Conservation (phyloP, 2,329 filamentous ascomycete species). For the Aphanocladium album region DNA sequence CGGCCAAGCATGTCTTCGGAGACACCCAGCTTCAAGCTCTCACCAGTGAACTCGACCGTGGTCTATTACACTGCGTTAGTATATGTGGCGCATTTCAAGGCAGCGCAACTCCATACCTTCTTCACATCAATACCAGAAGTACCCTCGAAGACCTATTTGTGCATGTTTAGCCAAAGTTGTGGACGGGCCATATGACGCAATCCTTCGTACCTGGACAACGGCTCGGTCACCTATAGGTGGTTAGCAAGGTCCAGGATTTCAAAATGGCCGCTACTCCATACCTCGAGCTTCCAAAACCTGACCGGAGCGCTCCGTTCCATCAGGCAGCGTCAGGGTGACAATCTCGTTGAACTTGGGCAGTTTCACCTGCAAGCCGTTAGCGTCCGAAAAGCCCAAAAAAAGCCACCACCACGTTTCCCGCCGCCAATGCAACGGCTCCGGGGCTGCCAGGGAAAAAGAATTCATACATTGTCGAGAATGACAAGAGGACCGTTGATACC, state of each 20-base stretch:
- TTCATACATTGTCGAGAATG: conserved; percentile 83
- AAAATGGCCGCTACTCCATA: conserved; percentile 36
- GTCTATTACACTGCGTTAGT: conserved; percentile 53
- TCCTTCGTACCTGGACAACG: conserved; percentile 74
- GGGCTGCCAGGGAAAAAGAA: not conserved
- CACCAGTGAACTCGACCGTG: conserved; percentile 93
- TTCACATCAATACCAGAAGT: conserved; percentile 97
- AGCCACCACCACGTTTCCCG: not conserved
- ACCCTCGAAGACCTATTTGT: conserved; percentile 83
- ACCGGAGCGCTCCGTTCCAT: conserved; percentile 88
- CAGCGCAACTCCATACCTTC: conserved; percentile 59
- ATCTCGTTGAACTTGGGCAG: conserved; percentile 97
- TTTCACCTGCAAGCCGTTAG: conserved; percentile 66
- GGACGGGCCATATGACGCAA: conserved; percentile 9
- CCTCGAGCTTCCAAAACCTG: conserved; percentile 97
- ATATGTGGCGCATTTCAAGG: not conserved
- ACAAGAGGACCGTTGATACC: conserved; percentile 97
- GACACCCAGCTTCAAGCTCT: conserved; percentile 97
- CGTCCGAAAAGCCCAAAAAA: not conserved
- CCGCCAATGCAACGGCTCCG: not conserved
- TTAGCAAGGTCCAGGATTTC: conserved; percentile 18
- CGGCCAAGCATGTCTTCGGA: conserved; percentile 99
- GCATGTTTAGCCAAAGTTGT: conserved; percentile 21
- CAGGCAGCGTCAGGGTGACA: conserved; percentile 88
- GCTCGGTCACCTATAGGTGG: conserved; percentile 70